Evolutionary conservation across 768 basidiomycete species (phyloP).

Genomic region (Serendipita vermifera): DNA sequence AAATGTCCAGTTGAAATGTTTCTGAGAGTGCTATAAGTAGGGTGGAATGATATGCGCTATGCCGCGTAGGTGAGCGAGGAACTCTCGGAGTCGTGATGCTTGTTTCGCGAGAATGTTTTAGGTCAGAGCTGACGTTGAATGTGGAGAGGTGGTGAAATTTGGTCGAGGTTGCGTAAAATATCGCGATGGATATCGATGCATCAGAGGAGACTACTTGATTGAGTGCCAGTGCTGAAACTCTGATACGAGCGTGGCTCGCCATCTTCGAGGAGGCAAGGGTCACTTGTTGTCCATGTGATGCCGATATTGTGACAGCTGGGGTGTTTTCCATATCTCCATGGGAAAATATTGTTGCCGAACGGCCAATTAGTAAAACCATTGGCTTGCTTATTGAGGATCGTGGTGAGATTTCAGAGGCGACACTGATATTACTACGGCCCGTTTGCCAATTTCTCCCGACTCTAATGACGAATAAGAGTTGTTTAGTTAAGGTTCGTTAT

Average conservation of each 20-base stretch:
- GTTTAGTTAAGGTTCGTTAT: too few species aligned
- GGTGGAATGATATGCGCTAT: conserved; percentile 1
- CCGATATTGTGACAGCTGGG: not conserved
- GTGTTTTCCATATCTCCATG: too few species aligned
- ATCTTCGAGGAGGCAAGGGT: not conserved
- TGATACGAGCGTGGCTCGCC: not conserved
- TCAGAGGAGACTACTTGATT: not conserved
- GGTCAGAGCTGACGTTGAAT: not conserved
- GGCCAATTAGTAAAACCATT: too few species aligned
- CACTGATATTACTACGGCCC: too few species aligned
- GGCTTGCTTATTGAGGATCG: too few species aligned
- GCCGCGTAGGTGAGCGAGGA: not conserved
- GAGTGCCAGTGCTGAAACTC: not conserved
- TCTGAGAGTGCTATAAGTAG: not conserved
- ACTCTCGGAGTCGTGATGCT: not conserved
- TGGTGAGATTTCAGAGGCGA: too few species aligned
- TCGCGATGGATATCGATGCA: not conserved
- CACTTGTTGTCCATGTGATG: too few species aligned
- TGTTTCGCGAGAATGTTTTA: not conserved
- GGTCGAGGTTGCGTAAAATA: not conserved
- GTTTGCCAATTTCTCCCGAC: too few species aligned
- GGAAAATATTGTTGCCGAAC: too few species aligned
- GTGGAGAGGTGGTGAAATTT: conserved; percentile 8
- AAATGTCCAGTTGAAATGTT: conserved; percentile 8
- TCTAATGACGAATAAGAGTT: too few species aligned